phyloP scores from a whole-genome alignment of 2,329 filamentous ascomycete genomes.

The Diplodia seriata region DNA sequence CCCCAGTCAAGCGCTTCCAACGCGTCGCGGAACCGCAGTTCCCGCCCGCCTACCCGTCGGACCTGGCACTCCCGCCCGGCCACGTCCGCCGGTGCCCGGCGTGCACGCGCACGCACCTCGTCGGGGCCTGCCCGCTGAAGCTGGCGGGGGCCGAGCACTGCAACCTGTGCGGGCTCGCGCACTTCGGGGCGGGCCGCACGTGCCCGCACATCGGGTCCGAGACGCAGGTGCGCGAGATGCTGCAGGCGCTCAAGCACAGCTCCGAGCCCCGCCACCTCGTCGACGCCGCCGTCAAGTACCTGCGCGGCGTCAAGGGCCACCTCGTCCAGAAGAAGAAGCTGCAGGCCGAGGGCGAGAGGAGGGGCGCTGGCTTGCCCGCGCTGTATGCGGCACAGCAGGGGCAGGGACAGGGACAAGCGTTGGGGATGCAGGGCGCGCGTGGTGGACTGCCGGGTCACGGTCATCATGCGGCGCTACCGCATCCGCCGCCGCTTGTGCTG shows the following conservation, averaged over 20 bases:
- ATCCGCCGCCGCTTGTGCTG: neutral
- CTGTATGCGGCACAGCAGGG: neutral
- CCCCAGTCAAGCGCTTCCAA: slow-evolving; percentile 44
- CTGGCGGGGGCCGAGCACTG: slow-evolving; percentile 66
- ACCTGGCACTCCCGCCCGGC: slow-evolving; percentile 36
- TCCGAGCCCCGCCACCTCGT: slow-evolving; percentile 62
- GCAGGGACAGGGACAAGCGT: too few relatives aligned
- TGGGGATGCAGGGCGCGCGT: too few relatives aligned
- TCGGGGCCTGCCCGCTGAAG: slow-evolving; percentile 68
- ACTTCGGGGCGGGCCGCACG: slow-evolving; percentile 61
- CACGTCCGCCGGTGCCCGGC: slow-evolving; percentile 55
- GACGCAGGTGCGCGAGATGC: slow-evolving; percentile 68
- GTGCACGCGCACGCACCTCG: slow-evolving; percentile 61
- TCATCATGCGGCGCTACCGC: neutral
- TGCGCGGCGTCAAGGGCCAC: slow-evolving; percentile 63
- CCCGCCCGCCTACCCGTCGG: slow-evolving; percentile 42
- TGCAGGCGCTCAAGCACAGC: slow-evolving; percentile 66
- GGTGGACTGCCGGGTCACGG: too few relatives aligned
- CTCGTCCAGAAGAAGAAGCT: slow-evolving; percentile 61
- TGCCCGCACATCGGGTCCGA: slow-evolving; percentile 70
- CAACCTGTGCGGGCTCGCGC: slow-evolving; percentile 68
- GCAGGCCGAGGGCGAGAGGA: slow-evolving; percentile 10
- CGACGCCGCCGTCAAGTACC: slow-evolving; percentile 62
- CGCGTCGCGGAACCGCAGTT: slow-evolving; percentile 39
- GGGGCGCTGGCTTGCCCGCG: neutral